Percentiles rank a stretch among this genome's conserved stretches.
These are phyloP conservation scores for Mycogone perniciosa DNA, from an alignment of 2,329 filamentous ascomycete genomes.

Conservation along the genomic window DNA sequence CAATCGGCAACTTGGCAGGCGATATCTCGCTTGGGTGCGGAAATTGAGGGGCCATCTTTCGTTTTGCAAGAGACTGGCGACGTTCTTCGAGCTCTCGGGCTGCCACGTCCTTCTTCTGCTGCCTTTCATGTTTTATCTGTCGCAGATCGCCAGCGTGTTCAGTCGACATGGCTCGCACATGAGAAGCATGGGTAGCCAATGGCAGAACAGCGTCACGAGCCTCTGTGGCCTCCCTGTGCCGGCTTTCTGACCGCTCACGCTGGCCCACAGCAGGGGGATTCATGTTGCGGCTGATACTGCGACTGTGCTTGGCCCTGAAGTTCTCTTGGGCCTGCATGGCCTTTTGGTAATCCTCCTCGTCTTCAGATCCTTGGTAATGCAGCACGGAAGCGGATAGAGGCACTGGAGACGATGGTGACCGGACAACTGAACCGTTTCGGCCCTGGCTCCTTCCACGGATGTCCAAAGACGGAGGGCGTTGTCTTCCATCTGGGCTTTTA, in stretches of 20 bases:
- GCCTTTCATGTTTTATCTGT: slow-evolving; percentile 53
- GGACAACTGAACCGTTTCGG: slow-evolving; percentile 50
- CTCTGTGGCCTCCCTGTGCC: slow-evolving; percentile 28
- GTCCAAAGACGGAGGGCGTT: slow-evolving; percentile 37
- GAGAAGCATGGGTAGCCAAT: slow-evolving; percentile 6
- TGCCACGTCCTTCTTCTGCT: slow-evolving; percentile 64
- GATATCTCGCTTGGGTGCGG: slow-evolving; percentile 60
- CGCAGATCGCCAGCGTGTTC: slow-evolving; percentile 49
- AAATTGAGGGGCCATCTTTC: slow-evolving; percentile 73
- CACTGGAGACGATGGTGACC: slow-evolving; percentile 75
- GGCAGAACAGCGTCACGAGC: slow-evolving; percentile 28
- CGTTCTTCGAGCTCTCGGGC: slow-evolving; percentile 85
- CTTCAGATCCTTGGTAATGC: slow-evolving; percentile 46
- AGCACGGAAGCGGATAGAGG: slow-evolving; percentile 56
- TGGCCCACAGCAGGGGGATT: slow-evolving; percentile 30
- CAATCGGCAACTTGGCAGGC: slow-evolving; percentile 20
- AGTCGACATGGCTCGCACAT: slow-evolving; percentile 34
- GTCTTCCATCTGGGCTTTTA: slow-evolving; percentile 40
- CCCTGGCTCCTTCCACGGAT: slow-evolving; percentile 58
- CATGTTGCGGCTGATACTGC: slow-evolving; percentile 41
- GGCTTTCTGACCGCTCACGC: slow-evolving; percentile 35
- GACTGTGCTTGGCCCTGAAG: slow-evolving; percentile 50
- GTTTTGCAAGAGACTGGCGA: slow-evolving; percentile 72
- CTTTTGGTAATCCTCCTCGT: slow-evolving; percentile 54
- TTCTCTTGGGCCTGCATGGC: slow-evolving; percentile 48